Evolutionary conservation across 805 yeast species (phyloP), one percentile per base, ranked within the genome.

Genomic region (Saccharomyces cerevisiae): DNA sequence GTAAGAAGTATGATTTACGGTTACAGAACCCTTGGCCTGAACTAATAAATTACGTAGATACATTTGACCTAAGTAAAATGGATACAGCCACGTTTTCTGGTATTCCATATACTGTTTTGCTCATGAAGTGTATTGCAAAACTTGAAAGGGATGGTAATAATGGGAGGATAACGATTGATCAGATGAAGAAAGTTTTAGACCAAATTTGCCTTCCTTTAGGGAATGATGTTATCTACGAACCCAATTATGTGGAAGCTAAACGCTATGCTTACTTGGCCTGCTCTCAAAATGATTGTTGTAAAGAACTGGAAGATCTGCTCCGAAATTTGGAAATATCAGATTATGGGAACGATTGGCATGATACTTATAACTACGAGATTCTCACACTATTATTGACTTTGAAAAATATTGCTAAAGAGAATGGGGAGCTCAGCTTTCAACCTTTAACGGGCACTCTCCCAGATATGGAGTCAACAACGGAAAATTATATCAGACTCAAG

Each of bases 381-480:
- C 22, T 46, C 10, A 24, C 28, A 24, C 49, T 64, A 6, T 30
- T 61, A 9, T 28, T 14, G 1, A 43, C 59, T 5, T 43, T 62
- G 32, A 26, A 41, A 9, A 17, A 1, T 3, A 59, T 50, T 28
- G 9, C 56, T 41, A 24, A 49, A n/a, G 10, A 22, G 4, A 52
- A 49, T 21, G 41, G 46, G 13, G 31, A 48, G 17, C 13, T 47
- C 5, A 56, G 58, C 14, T 36, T 55, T 10, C 41, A 52, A n/a
- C 96, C 96, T 0, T 68, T 89, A 1, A 76, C 84, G 2, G 96
- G 96, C 0, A 77, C 73, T 0, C 65, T 91, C 5, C 96, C 96
- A 0, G 98, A 91, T 66, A 92, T 92, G 97, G 85, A 87, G 22
- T 80, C 96, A 0, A 81, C 83, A 57, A 84, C 96, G 0, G 68